Percentiles rank a stretch among this genome's conserved stretches.
Conservation (phyloP, 2,329 filamentous ascomycete species). For the Xylaria hypoxylon region DNA sequence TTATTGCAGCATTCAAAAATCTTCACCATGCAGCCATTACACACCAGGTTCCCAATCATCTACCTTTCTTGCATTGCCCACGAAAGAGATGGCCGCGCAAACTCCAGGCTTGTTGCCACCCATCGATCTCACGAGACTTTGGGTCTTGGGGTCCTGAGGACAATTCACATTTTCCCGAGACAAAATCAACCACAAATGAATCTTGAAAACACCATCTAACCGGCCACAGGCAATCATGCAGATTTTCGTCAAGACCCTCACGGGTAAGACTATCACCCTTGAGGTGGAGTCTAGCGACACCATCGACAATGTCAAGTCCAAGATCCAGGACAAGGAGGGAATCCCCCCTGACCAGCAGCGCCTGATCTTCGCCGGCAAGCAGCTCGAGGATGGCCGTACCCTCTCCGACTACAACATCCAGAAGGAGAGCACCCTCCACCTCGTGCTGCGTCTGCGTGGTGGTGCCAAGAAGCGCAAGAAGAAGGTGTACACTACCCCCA, state of each 20-base stretch:
- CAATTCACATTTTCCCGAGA: background rate
- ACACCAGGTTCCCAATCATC: background rate
- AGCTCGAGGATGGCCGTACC: conserved; percentile 99
- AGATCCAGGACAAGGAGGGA: conserved; percentile 98
- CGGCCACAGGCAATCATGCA: conserved; percentile 73
- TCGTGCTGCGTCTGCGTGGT: conserved; percentile 97
- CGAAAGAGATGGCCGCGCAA: conserved; percentile 2
- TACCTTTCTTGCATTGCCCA: background rate
- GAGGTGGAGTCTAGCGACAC: conserved; percentile 99
- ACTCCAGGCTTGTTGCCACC: background rate
- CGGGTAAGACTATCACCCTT: conserved; percentile 99
- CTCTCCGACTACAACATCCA: conserved; percentile 99
- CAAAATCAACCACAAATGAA: background rate
- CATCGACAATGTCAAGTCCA: conserved; percentile 99
- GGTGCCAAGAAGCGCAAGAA: conserved; percentile 99
- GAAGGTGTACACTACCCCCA: conserved; percentile 99
- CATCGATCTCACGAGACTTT: conserved; percentile 12
- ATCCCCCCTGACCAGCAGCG: conserved; percentile 99
- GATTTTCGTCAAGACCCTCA: conserved; percentile 87
- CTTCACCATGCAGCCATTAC: background rate
- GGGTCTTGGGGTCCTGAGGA: background rate
- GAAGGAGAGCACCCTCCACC: conserved; percentile 99
- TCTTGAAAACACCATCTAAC: conserved; percentile 38
- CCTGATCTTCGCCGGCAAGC: conserved; percentile 99
- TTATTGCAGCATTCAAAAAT: conserved; percentile 43